These are phyloP conservation scores for Fusarium globosum DNA, from an alignment of 2,329 filamentous ascomycete species.

Conservation along the genomic window DNA sequence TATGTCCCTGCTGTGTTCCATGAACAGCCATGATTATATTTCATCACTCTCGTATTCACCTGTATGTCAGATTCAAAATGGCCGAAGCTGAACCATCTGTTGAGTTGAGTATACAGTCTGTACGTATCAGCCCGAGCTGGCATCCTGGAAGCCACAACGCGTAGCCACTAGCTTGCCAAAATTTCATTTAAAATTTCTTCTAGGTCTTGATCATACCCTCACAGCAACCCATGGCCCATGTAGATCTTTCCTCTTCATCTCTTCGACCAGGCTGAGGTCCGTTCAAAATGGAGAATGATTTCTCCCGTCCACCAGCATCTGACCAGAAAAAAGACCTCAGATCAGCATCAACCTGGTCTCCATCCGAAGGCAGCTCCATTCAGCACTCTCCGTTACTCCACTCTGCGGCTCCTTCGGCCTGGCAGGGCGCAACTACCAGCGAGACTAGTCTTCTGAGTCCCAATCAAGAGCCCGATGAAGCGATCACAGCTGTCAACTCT, in stretches of 20 bases:
- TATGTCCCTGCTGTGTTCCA: neutral
- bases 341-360: neutral
- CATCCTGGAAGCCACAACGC: too few species aligned
- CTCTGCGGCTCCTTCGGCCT: neutral
- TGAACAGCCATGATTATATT: neutral
- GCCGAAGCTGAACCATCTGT: too few species aligned
- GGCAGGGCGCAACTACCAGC: neutral
- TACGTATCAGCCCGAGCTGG: neutral
- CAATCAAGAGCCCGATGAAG: fast-evolving
- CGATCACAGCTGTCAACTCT: fast-evolving
- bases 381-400: neutral
- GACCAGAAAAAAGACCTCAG: neutral
- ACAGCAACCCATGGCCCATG: too few species aligned
- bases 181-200: neutral
- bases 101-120: neutral
- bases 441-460: neutral
- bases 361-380: neutral
- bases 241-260: neutral
- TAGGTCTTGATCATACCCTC: fast-evolving
- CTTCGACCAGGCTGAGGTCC: neutral
- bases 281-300: neutral
- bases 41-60: neutral
- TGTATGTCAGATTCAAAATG: neutral
- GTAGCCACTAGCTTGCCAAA: neutral
- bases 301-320: neutral